Conservation (phyloP, 495 filamentous ascomycete genomes). For the Tuber melanosporum region DNA sequence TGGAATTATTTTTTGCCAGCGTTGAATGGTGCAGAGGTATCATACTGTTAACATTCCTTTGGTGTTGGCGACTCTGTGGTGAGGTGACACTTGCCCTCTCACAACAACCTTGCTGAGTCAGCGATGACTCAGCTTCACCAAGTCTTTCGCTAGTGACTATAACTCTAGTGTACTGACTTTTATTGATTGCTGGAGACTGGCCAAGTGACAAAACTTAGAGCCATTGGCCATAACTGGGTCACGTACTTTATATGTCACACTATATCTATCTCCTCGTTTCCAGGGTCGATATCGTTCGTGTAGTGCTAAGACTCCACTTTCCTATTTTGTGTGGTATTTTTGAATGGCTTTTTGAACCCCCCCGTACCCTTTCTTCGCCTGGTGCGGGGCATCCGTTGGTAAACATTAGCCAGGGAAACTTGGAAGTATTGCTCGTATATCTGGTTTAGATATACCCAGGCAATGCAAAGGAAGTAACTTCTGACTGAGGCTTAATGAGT, state of each 20-base stretch:
- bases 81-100: too few relatives aligned
- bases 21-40: too few relatives aligned
- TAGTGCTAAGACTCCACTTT: neutral
- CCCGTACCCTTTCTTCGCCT: neutral
- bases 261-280: neutral
- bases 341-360: neutral
- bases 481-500: neutral
- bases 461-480: neutral
- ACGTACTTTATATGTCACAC: neutral
- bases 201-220: neutral
- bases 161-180: neutral
- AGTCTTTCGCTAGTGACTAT: too few relatives aligned
- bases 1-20: too few relatives aligned
- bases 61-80: too few relatives aligned
- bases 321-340: neutral
- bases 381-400: neutral
- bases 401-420: neutral
- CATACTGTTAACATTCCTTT: too few relatives aligned
- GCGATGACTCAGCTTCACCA: too few relatives aligned
- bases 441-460: neutral
- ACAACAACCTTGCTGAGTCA: too few relatives aligned
- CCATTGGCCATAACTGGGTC: neutral
- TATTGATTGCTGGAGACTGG: neutral
- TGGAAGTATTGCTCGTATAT: neutral
- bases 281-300: neutral